phyloP scores from a whole-genome alignment of 306 rosid species.

The Castanea crenata region DNA sequence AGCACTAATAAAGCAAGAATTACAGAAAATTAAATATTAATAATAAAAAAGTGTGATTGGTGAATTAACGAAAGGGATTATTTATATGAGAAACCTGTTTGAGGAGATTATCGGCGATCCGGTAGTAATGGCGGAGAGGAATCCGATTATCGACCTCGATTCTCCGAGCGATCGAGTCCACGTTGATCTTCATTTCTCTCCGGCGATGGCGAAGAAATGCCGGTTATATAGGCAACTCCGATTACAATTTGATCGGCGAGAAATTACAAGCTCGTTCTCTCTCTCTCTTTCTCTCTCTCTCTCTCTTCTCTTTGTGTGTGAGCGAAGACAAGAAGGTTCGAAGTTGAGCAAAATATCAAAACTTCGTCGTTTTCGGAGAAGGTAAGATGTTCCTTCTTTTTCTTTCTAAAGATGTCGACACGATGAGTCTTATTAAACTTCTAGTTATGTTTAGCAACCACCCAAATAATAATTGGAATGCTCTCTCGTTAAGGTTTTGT shows the following conservation, averaged over 20 bases:
- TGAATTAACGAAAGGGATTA: neutral
- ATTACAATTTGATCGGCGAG: neutral
- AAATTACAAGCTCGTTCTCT: neutral
- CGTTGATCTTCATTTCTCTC: constrained; percentile 66
- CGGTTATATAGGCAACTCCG: constrained; percentile 13
- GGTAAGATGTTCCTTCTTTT: too few relatives aligned
- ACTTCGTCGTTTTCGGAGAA: constrained; percentile 34
- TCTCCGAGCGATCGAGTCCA: constrained; percentile 60
- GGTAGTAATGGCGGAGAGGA: constrained; percentile 75
- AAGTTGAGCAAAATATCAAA: neutral
- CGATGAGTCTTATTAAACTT: constrained; percentile 16
- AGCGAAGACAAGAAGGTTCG: too few relatives aligned
- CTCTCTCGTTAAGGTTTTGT: too few relatives aligned
- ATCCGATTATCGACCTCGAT: constrained; percentile 79
- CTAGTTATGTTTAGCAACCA: neutral
- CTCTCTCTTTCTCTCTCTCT: neutral
- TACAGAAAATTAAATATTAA: neutral
- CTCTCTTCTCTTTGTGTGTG: too few relatives aligned
- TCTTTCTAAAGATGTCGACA: constrained; percentile 30
- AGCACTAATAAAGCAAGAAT: neutral
- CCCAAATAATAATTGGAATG: neutral
- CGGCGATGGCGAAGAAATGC: constrained; percentile 24
- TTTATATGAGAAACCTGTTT: constrained; percentile 55
- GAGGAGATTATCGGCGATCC: constrained; percentile 93
- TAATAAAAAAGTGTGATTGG: neutral